phyloP scores from a whole-genome alignment of 1,139 yeast species.

The Arxiozyma bovina region DNA sequence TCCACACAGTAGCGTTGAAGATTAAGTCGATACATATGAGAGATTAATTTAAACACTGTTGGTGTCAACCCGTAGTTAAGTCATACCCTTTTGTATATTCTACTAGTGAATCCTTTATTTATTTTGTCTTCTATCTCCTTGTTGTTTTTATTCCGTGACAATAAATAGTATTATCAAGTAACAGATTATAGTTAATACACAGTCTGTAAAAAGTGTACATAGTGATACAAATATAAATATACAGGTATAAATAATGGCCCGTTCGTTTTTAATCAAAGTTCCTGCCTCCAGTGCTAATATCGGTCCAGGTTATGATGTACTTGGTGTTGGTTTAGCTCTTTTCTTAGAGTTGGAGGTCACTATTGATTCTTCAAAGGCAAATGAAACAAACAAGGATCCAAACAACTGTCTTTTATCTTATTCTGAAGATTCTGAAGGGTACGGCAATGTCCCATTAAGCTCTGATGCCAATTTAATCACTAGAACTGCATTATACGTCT shows the following conservation, averaged over 20 bases:
- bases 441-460: conserved; percentile 64
- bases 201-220: not conserved
- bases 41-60: not conserved
- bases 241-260: conserved; percentile 26
- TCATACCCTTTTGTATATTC: too few species aligned
- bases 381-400: conserved; percentile 47
- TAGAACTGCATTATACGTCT: conserved; percentile 81
- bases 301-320: conserved; percentile 96
- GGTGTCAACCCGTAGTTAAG: not conserved
- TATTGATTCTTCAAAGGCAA: conserved; percentile 43
- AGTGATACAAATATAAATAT: too few species aligned
- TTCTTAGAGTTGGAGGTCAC: conserved; percentile 62
- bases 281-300: conserved; percentile 98
- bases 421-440: conserved; percentile 64
- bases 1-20: too few species aligned
- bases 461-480: conserved; percentile 81
- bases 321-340: conserved; percentile 79
- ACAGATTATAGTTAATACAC: not conserved
- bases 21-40: too few species aligned
- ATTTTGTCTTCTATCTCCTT: too few species aligned
- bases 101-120: too few species aligned
- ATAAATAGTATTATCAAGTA: too few species aligned
- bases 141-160: too few species aligned
- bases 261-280: conserved; percentile 54
- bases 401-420: conserved; percentile 64